phyloP scores from a whole-genome alignment of 78 protist genomes.

The Dictyostelium citrinum region DNA sequence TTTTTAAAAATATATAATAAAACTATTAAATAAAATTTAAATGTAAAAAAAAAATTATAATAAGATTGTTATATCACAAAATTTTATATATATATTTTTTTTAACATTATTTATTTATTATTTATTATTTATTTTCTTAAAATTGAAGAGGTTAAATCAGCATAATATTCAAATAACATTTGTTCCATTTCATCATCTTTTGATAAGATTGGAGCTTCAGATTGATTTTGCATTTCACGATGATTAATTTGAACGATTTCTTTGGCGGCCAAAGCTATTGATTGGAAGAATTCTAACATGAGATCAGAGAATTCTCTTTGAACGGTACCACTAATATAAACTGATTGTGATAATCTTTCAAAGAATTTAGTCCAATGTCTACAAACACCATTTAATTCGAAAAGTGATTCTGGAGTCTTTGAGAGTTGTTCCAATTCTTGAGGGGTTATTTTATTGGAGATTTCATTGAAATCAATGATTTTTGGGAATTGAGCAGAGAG shows the following conservation, averaged over 20 bases:
- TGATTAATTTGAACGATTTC: constrained; percentile 9
- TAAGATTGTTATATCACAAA: not conserved
- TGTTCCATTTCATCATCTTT: constrained; percentile 9
- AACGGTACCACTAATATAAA: not conserved
- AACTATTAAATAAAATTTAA: not conserved
- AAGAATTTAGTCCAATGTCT: not conserved
- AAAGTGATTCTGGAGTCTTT: not conserved
- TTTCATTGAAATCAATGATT: not conserved
- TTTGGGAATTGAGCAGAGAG: not conserved
- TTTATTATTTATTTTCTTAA: not conserved
- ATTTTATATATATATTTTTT: not conserved
- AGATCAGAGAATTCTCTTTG: not conserved
- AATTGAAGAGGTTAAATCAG: not conserved
- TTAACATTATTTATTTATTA: no score
- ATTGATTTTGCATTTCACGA: not conserved
- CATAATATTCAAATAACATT: constrained; percentile 5
- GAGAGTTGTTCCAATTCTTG: not conserved
- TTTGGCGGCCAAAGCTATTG: not conserved
- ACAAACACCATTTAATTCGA: not conserved
- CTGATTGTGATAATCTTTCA: not conserved
- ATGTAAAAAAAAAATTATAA: not conserved
- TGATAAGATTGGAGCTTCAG: not conserved
- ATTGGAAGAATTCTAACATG: not conserved
- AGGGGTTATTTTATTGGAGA: no score
- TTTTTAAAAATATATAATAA: not conserved